phyloP scores from a whole-genome alignment of 2,329 filamentous ascomycete genomes.

The Colletotrichum incanum region DNA sequence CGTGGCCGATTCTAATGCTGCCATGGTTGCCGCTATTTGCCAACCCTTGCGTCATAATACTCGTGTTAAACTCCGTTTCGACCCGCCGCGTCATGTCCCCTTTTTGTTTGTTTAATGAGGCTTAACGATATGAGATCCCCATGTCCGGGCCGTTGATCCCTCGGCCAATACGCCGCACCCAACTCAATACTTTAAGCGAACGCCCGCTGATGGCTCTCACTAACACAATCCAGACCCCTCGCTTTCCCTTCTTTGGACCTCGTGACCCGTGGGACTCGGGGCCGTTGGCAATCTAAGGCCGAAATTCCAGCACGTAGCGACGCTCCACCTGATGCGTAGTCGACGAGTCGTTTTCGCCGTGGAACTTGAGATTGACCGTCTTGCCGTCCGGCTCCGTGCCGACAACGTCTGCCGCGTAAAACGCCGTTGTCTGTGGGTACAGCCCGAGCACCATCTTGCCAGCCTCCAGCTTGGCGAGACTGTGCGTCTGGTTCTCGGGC shows the following conservation, averaged over 20 bases:
- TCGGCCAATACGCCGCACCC: constrained; percentile 21
- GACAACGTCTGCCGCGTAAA: constrained; percentile 88
- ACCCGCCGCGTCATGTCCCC: constrained; percentile 28
- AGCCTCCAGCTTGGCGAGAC: constrained; percentile 72
- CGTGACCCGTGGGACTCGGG: neutral
- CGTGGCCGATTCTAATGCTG: constrained; percentile 3
- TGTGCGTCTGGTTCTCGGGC: constrained; percentile 63
- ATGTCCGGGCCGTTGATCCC: constrained; percentile 31
- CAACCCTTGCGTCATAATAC: constrained; percentile 15
- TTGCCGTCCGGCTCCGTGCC: constrained; percentile 72
- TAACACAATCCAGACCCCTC: constrained; percentile 6
- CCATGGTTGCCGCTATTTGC: constrained; percentile 5
- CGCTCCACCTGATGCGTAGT: constrained; percentile 83
- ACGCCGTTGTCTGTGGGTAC: constrained; percentile 88
- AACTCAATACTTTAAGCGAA: constrained; percentile 28
- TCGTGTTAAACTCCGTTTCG: constrained; percentile 29
- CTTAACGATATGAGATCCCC: constrained; percentile 14
- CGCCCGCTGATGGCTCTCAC: constrained; percentile 30
- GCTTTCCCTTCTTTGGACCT: constrained; percentile 1
- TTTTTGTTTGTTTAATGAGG: constrained; percentile 38
- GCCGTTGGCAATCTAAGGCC: constrained; percentile 50
- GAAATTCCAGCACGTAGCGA: constrained; percentile 83
- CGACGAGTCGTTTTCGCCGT: constrained; percentile 82
- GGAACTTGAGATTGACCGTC: constrained; percentile 78
- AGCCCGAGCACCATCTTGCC: constrained; percentile 83